A percentile compares a stretch with the other conserved stretches of the same genome.
These are phyloP conservation scores for Cercospora nicotianae DNA, from an alignment of 2,329 filamentous ascomycete genomes.

Conservation along the genomic window DNA sequence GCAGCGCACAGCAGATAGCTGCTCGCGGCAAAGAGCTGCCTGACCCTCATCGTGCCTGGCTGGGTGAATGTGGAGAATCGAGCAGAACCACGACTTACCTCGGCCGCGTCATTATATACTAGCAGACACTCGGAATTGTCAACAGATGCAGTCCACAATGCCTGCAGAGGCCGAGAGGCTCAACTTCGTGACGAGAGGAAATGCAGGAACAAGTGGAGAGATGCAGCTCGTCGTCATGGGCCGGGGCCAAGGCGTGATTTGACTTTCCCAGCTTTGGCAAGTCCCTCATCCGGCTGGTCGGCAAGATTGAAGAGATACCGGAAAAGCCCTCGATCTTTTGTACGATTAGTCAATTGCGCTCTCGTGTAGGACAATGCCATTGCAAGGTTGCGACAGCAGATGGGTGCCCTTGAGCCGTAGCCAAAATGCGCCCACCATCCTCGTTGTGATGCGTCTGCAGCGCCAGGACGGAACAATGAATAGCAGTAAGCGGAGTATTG, in stretches of 20 bases:
- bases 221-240: constrained; percentile 7
- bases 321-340: not conserved
- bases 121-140: not conserved
- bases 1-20: constrained; percentile 21
- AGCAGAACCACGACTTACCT: not conserved
- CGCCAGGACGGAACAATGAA: no score
- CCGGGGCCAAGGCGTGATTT: constrained; percentile 12
- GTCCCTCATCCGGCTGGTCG: constrained; percentile 4
- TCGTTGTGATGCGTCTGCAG: no score
- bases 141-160: constrained; percentile 4
- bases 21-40: constrained; percentile 6
- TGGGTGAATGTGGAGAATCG: not conserved
- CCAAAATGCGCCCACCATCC: no score
- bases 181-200: constrained; percentile 13
- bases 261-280: not conserved
- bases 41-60: constrained; percentile 7
- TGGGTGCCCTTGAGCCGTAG: no score
- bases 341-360: not conserved
- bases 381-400: no score
- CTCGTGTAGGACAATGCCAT: no score
- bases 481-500: no score
- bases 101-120: constrained; percentile 2
- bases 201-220: constrained; percentile 20
- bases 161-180: constrained; percentile 12
- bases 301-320: not conserved